phyloP scores from a whole-genome alignment of 2,329 filamentous ascomycete species.

The Aspergillus neotritici region DNA sequence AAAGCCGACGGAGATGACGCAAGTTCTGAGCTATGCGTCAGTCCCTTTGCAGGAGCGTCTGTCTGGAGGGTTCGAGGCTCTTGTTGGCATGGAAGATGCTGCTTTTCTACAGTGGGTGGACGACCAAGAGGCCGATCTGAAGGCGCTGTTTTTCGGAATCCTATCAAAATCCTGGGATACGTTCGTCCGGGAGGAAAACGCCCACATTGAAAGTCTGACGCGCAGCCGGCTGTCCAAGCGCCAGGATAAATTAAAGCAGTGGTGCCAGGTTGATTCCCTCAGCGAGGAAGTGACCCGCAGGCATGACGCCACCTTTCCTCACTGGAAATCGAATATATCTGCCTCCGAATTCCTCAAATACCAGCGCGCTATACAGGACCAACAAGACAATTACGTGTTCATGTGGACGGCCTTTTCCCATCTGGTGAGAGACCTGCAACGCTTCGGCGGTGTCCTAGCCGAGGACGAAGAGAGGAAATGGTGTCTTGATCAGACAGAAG shows the following conservation, averaged over 20 bases:
- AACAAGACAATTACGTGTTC: slow-evolving; percentile 81
- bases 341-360: slow-evolving; percentile 87
- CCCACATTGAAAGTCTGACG: slow-evolving; percentile 68
- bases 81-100: slow-evolving; percentile 84
- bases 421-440: slow-evolving; percentile 70
- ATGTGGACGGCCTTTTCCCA: slow-evolving; percentile 69
- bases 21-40: slow-evolving; percentile 67
- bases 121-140: slow-evolving; percentile 69
- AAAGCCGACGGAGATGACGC: slow-evolving; percentile 74
- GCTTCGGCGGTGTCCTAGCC: slow-evolving; percentile 76
- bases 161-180: slow-evolving; percentile 82
- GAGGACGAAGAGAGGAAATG: slow-evolving; percentile 63
- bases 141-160: slow-evolving; percentile 73
- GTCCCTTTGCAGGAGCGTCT: slow-evolving; percentile 65
- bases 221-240: slow-evolving; percentile 66
- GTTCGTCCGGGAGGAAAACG: slow-evolving; percentile 78
- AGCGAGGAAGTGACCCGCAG: slow-evolving; percentile 67
- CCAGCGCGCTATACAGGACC: slow-evolving; percentile 81
- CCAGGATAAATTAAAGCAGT: slow-evolving; percentile 73
- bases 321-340: slow-evolving; percentile 95
- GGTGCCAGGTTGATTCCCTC: slow-evolving; percentile 64
- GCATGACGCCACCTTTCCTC: slow-evolving; percentile 80
- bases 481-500: slow-evolving; percentile 93
- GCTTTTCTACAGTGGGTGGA: slow-evolving; percentile 86
- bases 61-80: slow-evolving; percentile 69